Evolutionary conservation across 768 basidiomycete species (phyloP).

Genomic region (Leccinum boreale): DNA sequence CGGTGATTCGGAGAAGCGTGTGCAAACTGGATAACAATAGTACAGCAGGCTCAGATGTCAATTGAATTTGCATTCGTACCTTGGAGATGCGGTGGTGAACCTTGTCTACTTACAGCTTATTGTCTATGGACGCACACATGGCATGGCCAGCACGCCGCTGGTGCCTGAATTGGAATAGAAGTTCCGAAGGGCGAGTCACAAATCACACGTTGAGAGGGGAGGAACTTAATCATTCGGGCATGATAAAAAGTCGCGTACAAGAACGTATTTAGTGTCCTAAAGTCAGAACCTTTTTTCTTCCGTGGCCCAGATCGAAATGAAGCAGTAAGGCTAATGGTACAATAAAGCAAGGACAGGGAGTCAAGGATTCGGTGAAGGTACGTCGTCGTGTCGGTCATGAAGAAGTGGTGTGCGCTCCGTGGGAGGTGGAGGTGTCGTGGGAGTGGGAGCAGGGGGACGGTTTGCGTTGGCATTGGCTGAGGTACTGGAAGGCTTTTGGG

Average conservation of each 20-base stretch:
- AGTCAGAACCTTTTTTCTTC: background rate
- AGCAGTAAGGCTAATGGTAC: constrained; percentile 19
- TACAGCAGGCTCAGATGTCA: constrained; percentile 6
- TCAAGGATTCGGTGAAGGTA: constrained; percentile 13
- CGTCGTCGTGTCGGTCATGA: constrained; percentile 14
- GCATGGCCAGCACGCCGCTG: background rate
- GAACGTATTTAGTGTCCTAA: constrained; percentile 7
- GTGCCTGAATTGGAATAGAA: constrained; percentile 8
- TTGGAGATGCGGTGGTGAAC: constrained; percentile 23
- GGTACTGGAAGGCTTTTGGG: constrained; percentile 10
- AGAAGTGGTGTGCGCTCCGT: constrained; percentile 36
- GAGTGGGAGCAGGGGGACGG: background rate
- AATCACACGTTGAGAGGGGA: constrained; percentile 6
- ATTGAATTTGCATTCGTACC: constrained; percentile 26
- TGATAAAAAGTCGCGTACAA: constrained; percentile 19
- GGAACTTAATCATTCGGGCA: constrained; percentile 18
- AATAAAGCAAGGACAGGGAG: constrained; percentile 18
- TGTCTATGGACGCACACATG: constrained; percentile 12
- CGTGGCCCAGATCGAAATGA: background rate
- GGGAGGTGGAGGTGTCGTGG: constrained; percentile 14
- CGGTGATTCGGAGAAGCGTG: background rate
- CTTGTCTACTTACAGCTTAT: constrained; percentile 25
- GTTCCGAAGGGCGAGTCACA: background rate
- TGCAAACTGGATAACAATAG: constrained; percentile 22
- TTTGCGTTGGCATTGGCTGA: constrained; percentile 2